Conservation (phyloP, 352 stramenopile species). For the Globisporangium spiculum region DNA sequence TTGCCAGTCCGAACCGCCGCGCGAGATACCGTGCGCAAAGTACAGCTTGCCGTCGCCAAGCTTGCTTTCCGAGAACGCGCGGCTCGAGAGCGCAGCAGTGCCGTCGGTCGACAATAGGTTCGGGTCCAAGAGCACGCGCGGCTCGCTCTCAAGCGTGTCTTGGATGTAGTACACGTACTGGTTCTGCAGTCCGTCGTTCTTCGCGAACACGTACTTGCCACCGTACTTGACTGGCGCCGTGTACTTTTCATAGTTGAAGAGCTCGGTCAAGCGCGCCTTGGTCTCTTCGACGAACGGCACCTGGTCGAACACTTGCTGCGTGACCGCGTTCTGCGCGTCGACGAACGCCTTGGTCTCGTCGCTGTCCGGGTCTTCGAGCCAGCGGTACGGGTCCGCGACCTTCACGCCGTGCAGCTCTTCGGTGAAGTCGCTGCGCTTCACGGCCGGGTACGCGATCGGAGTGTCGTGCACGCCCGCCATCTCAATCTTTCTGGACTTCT, state of each 20-base stretch:
- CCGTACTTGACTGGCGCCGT: constrained; percentile 71
- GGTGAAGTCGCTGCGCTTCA: constrained; percentile 44
- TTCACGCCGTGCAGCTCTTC: constrained; percentile 58
- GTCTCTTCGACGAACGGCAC: constrained; percentile 71
- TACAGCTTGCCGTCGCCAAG: constrained; percentile 62
- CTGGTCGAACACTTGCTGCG: constrained; percentile 58
- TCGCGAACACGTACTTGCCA: constrained; percentile 80
- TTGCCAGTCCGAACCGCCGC: constrained; percentile 84
- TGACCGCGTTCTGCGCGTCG: constrained; percentile 66
- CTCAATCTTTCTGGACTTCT: not conserved
- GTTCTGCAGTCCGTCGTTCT: constrained; percentile 89
- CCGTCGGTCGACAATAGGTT: constrained; percentile 75
- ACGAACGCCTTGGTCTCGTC: constrained; percentile 83
- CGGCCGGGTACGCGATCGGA: constrained; percentile 43
- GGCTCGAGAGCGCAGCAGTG: constrained; percentile 63
- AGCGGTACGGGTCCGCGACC: constrained; percentile 71
- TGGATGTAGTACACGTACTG: constrained; percentile 89
- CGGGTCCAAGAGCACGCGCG: constrained; percentile 77
- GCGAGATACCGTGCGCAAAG: constrained; percentile 81
- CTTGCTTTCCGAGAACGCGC: constrained; percentile 74
- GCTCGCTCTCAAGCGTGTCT: constrained; percentile 54
- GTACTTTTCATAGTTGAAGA: constrained; percentile 90
- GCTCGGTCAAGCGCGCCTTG: constrained; percentile 72
- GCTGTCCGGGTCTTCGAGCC: constrained; percentile 75
- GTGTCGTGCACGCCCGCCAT: constrained; percentile 5